Base-by-base conservation (phyloP, 768 basidiomycete species). In the Lactarius vividus region DNA sequence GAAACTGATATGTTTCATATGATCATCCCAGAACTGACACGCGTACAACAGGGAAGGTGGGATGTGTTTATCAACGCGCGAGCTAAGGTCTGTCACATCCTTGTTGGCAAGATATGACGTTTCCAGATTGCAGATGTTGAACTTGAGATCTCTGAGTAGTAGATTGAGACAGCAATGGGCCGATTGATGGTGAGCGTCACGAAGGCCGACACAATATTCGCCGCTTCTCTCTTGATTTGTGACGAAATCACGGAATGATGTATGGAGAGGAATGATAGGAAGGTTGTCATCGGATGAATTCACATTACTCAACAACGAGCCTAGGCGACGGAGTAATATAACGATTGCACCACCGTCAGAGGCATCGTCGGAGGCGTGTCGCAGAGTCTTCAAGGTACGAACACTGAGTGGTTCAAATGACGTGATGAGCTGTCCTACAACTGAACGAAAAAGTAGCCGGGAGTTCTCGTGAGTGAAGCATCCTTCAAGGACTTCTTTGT, bases 21-120 rank as follows among this genome's bases (percentile, higher is more conserved):
- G 60, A 10, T 52, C 31, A 0, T 61, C 60, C 60, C 60, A 61
- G 46, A 61, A 53, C n/a, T 26, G 28, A 31, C 60, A 61, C 4
- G 44, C 46, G n/a, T 28, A 39, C 4, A 16, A 42, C 42, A 37
- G 46, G 1, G 18, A 13, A 16, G 15, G 35, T 33, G 35, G 4
- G n/a, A 61, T 35, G 31, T 26, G 13, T 23, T 46, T 13, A 29
- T 49, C 28, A 20, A 28, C 3, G 31, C 29, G 44, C n/a, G 9
- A 33, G 28, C n/a, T 20, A 11, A 61, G 60, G 20, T 61, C 58
- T 9, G n/a, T 2, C 18, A 59, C 42, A 16, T 42, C 37, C 11
- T 20, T 23, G 31, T 61, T 61, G 31, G 33, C 40, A n/a, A 26
- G 26, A 33, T 33, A 49, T 11, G 60, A 61, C 3, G 60, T 18